Base-by-base conservation (phyloP, 352 stramenopile species). In the Phytophthora sp. region DNA sequence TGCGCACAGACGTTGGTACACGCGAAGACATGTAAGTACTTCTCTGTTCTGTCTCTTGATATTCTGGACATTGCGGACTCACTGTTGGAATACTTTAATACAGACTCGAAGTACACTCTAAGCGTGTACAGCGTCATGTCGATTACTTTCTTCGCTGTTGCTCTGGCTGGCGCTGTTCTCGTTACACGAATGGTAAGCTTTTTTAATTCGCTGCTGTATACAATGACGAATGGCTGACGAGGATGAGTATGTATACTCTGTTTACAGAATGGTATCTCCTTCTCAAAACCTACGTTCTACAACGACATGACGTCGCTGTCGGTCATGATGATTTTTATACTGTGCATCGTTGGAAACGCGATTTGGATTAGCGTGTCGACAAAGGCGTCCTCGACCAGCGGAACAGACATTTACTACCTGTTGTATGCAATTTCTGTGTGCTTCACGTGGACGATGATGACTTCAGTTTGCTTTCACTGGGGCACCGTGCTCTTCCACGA, bases 91-190 rank as follows among this genome's bases (percentile, higher is more conserved):
- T 56, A 27, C 38, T 23, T 30, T 75, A 33, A 1, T 54, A 30
- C 41, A 89, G 80, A 81, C 36, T 84, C 74, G 1, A 86, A 86
- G 49, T 84, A 86, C 38, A 86, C 78, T 4, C 35, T 94, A 24
- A 94, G 86, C 70, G 82, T 93, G n/a, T 94, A 93, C 70, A 93
- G 84, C 47, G 86, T 94, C 33, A 92, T 94, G 82, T 94, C 86
- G 0, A 82, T 94, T 47, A 92, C 83, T 31, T 90, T 94, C 42
- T 94, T 89, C 52, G 74, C 86, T 21, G 82, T 94, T 23, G 82
- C 78, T 35, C 73, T 94, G 26, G 86, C 86, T 39, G 86, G 80
- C 2, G 81, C 86, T 24, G 72, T 94, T 24, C 76, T 94, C 24
- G 84, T 94, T 52, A 94, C 86, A 15, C 79, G 86, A 53, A 94